Conservation (phyloP, 2,329 filamentous ascomycete species). For the Colletotrichum eleusines region DNA sequence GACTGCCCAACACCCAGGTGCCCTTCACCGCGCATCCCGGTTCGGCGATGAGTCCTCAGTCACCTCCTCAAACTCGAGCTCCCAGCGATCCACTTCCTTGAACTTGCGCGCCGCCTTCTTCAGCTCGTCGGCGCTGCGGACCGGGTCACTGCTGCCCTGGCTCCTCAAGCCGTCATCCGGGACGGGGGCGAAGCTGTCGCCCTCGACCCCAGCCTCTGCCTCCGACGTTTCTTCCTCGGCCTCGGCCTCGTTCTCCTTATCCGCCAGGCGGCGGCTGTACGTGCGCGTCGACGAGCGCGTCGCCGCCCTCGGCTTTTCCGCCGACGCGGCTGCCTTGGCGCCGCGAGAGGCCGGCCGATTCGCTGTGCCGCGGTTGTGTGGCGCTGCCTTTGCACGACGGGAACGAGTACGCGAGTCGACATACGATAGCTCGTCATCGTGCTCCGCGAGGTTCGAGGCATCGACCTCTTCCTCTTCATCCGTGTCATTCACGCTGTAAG, state of each 20-base stretch:
- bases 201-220: constrained; percentile 49
- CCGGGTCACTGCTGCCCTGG: constrained; percentile 42
- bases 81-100: constrained; percentile 76
- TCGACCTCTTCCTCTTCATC: constrained; percentile 62
- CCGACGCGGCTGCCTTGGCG: constrained; percentile 44
- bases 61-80: constrained; percentile 75
- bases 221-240: constrained; percentile 46
- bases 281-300: constrained; percentile 52
- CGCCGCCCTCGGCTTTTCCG: constrained; percentile 40
- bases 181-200: constrained; percentile 54
- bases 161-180: constrained; percentile 59
- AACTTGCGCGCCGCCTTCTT: constrained; percentile 73
- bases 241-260: constrained; percentile 68
- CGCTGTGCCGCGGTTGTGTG: constrained; percentile 47
- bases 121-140: constrained; percentile 64
- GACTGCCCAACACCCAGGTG: background rate
- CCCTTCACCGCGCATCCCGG: constrained; percentile 59
- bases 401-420: constrained; percentile 54
- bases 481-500: constrained; percentile 51
- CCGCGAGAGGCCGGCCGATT: constrained; percentile 43
- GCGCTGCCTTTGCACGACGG: constrained; percentile 49
- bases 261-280: constrained; percentile 64
- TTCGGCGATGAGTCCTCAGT: constrained; percentile 66
- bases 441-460: constrained; percentile 59
- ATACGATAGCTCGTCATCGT: constrained; percentile 69